A percentile compares a stretch with the other conserved stretches of the same genome.
Evolutionary conservation across 345 rosid genomes (phyloP).

Genomic region (Hypericum androsaemum): DNA sequence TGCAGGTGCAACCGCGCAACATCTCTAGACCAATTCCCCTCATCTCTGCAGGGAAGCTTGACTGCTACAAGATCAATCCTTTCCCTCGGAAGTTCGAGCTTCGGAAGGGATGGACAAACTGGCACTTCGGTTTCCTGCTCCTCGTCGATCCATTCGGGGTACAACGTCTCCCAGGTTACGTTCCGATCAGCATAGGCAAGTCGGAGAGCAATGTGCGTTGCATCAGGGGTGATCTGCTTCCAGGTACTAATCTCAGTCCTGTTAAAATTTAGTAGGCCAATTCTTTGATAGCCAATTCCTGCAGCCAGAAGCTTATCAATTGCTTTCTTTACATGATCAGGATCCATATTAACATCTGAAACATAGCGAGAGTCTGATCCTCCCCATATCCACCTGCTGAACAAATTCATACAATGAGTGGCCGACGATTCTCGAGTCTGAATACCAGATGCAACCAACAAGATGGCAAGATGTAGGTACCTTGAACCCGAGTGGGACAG

Average conservation of each 20-base stretch:
- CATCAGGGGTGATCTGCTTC: conserved; percentile 14
- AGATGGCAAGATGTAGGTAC: conserved; percentile 3
- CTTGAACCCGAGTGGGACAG: conserved; percentile 16
- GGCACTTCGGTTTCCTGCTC: conserved; percentile 25
- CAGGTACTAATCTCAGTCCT: conserved; percentile 13
- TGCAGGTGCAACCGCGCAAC: conserved; percentile 23
- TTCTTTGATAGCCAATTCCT: conserved; percentile 10
- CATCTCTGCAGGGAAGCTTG: conserved; percentile 25
- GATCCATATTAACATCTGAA: conserved; percentile 16
- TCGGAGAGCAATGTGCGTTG: conserved; percentile 6
- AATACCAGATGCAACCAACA: too few species aligned
- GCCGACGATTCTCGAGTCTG: too few species aligned
- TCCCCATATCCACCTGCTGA: conserved; percentile 30
- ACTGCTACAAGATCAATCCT: conserved; percentile 21
- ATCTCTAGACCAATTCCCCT: conserved; percentile 24
- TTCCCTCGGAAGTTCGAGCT: conserved; percentile 12
- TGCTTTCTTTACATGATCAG: conserved; percentile 14
- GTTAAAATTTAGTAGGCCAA: conserved; percentile 23
- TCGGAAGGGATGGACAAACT: conserved; percentile 21
- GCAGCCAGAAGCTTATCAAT: conserved; percentile 6
- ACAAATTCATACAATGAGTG: neutral
- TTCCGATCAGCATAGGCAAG: conserved; percentile 16
- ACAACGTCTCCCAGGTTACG: conserved; percentile 22
- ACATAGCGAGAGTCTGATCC: conserved; percentile 18
- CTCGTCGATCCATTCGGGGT: conserved; percentile 31